phyloP scores from a whole-genome alignment of 768 basidiomycete genomes.

The Boletus insuetus region DNA sequence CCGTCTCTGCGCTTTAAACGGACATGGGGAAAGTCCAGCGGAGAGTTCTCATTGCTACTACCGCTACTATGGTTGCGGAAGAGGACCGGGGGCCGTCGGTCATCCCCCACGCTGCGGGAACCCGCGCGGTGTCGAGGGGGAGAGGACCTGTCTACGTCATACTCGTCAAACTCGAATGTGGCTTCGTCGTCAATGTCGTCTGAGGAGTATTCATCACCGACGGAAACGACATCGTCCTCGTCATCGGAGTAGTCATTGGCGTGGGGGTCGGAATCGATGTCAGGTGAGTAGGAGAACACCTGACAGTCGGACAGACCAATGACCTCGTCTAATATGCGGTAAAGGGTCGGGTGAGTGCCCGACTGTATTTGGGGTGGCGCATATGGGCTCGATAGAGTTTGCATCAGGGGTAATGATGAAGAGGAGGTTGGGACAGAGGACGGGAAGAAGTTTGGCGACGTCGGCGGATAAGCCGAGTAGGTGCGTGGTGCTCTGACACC shows the following conservation, averaged over 20 bases:
- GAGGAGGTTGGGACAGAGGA: conserved; percentile 66
- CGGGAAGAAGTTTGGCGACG: conserved; percentile 70
- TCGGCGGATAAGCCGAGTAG: conserved; percentile 84
- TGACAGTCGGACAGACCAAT: conserved; percentile 91
- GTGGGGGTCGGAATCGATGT: conserved; percentile 93
- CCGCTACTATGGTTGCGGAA: conserved; percentile 35
- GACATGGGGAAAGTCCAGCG: conserved; percentile 42
- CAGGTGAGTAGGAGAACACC: conserved; percentile 91
- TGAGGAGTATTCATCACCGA: conserved; percentile 66
- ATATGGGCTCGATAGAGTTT: conserved; percentile 58
- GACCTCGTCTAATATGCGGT: conserved; percentile 84
- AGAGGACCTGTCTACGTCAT: conserved; percentile 60
- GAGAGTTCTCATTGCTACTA: conserved; percentile 33
- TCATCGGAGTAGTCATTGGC: conserved; percentile 78
- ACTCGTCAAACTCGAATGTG: conserved; percentile 77
- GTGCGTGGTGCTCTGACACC: conserved; percentile 70
- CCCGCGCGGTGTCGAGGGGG: conserved; percentile 12
- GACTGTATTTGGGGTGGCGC: conserved; percentile 71
- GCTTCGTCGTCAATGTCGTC: conserved; percentile 73
- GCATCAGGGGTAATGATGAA: conserved; percentile 66
- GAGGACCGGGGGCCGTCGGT: conserved; percentile 10
- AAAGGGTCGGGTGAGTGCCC: conserved; percentile 86
- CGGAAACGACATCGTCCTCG: conserved; percentile 68
- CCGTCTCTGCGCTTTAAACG: conserved; percentile 60
- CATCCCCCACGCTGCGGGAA: neutral